These are phyloP conservation scores for Penicillium olsonii DNA, from an alignment of 2,329 filamentous ascomycete species.

Conservation along the genomic window DNA sequence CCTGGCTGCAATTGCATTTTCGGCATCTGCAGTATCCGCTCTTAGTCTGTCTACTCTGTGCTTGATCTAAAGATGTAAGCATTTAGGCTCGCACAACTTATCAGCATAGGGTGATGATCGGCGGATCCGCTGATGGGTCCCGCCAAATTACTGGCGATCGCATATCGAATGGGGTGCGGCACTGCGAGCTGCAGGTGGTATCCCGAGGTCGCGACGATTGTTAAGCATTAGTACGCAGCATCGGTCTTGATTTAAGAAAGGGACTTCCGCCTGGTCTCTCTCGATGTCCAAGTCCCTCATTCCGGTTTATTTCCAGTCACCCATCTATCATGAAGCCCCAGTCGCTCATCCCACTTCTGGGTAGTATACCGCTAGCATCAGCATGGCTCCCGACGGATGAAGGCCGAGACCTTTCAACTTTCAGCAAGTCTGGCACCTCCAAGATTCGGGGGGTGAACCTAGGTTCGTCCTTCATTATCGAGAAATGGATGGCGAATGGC, in stretches of 20 bases:
- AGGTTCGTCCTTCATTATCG: slow-evolving; percentile 54
- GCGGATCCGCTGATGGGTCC: background rate
- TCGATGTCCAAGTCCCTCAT: no score
- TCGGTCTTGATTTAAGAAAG: no score
- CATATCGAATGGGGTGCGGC: background rate
- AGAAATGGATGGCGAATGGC: slow-evolving; percentile 55
- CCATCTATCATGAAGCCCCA: background rate
- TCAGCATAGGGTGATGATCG: background rate
- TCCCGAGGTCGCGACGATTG: no score
- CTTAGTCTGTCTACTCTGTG: no score
- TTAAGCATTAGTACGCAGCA: no score
- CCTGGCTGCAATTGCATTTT: no score
- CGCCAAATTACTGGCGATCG: background rate
- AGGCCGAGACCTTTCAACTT: slow-evolving; percentile 28
- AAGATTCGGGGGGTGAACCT: slow-evolving; percentile 60
- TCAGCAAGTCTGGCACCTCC: slow-evolving; percentile 4
- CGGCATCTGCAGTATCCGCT: no score
- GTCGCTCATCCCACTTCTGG: background rate
- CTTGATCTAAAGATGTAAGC: background rate
- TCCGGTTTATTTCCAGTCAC: background rate
- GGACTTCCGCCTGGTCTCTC: no score
- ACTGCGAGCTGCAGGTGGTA: background rate
- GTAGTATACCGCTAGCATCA: background rate
- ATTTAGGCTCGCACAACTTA: background rate
- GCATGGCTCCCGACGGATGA: slow-evolving; percentile 29